phyloP scores from a whole-genome alignment of 2,329 filamentous ascomycete species.

The Trichoderma sp. region DNA sequence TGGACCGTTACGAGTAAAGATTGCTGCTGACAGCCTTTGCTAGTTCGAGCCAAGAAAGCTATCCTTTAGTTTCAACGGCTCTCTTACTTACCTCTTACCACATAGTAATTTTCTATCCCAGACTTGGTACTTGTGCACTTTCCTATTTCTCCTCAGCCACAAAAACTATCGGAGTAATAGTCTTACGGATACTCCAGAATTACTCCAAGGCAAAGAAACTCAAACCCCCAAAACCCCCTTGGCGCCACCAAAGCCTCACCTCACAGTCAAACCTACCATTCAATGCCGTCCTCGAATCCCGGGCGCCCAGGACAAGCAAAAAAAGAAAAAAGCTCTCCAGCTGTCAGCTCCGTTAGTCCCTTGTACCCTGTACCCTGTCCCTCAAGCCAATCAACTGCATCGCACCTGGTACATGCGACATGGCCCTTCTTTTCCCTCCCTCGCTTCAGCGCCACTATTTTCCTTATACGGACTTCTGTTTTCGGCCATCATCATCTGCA shows the following conservation, averaged over 20 bases:
- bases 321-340: background rate
- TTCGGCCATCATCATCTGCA: background rate
- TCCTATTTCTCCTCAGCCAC: background rate
- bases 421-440: background rate
- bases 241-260: background rate
- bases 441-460: background rate
- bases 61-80: background rate
- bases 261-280: background rate
- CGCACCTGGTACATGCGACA: background rate
- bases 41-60: background rate
- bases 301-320: no score
- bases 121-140: background rate
- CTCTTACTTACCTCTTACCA: background rate
- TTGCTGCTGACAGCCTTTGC: background rate
- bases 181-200: background rate
- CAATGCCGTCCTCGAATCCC: background rate
- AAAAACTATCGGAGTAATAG: background rate
- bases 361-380: background rate
- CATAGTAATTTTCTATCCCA: background rate
- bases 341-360: background rate
- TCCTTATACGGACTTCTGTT: background rate
- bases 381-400: background rate
- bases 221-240: background rate
- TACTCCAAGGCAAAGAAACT: background rate
- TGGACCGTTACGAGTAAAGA: background rate